Evolutionary conservation across 345 rosid species (phyloP).

Genomic region (Ailanthus altissimus): DNA sequence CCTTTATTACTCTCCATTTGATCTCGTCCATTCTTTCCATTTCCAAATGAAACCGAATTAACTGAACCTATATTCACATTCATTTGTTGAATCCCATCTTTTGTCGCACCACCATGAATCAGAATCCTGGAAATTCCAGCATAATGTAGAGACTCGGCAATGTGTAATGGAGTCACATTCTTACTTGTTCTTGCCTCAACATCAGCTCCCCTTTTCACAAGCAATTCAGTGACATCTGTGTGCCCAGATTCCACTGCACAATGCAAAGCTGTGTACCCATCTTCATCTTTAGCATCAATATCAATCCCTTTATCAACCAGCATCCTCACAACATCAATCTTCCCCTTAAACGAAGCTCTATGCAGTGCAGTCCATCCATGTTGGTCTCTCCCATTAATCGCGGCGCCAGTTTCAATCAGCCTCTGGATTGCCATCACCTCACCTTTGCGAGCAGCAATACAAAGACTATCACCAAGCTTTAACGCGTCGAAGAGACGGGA

Average conservation of each 20-base stretch:
- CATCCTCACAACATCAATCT: constrained; percentile 34
- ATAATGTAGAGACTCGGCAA: constrained; percentile 58
- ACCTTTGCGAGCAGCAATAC: constrained; percentile 56
- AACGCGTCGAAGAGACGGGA: constrained; percentile 46
- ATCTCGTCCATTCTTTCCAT: constrained; percentile 15
- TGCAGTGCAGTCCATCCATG: constrained; percentile 74
- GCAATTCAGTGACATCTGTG: constrained; percentile 47
- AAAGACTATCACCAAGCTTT: constrained; percentile 52
- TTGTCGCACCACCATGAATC: constrained; percentile 43
- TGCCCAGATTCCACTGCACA: constrained; percentile 65
- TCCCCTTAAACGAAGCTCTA: constrained; percentile 62
- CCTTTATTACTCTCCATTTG: constrained; percentile 23
- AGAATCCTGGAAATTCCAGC: constrained; percentile 56
- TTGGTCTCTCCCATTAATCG: constrained; percentile 51
- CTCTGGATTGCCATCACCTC: constrained; percentile 38
- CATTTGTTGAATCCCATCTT: constrained; percentile 25
- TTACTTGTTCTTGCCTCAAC: constrained; percentile 56
- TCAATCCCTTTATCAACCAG: constrained; percentile 58
- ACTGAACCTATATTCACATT: neutral
- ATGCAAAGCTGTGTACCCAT: constrained; percentile 69
- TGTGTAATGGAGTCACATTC: constrained; percentile 45
- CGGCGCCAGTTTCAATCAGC: constrained; percentile 53
- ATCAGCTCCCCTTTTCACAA: constrained; percentile 59
- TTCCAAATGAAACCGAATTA: constrained; percentile 7
- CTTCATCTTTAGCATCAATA: constrained; percentile 53